Evolutionary conservation across 306 rosid genomes (phyloP).

Genomic region (Rosa lucieae): DNA sequence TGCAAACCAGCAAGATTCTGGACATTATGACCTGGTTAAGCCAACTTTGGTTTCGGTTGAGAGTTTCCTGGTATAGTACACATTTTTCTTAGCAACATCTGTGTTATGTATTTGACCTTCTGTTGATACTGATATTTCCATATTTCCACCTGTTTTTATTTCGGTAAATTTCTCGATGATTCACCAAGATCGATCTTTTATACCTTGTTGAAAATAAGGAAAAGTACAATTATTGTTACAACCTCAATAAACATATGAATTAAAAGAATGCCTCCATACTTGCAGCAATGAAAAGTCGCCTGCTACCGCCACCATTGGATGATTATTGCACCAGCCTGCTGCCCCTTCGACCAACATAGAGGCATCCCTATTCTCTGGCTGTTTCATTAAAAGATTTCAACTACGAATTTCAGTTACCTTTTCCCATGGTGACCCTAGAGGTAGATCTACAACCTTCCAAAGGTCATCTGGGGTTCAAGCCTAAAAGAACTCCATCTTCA

Average conservation of each 20-base stretch:
- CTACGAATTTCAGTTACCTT: neutral
- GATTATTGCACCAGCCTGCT: neutral
- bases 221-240: neutral
- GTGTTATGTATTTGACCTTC: too few species aligned
- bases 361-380: neutral
- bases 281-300: slow-evolving; percentile 13
- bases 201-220: neutral
- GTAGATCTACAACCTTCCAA: neutral
- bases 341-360: slow-evolving; percentile 8
- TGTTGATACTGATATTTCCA: neutral
- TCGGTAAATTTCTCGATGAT: neutral
- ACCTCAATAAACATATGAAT: neutral
- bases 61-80: too few species aligned
- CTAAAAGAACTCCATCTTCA: neutral
- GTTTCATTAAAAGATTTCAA: neutral
- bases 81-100: too few species aligned
- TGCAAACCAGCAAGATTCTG: too few species aligned
- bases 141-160: neutral
- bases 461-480: neutral
- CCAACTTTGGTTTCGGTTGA: too few species aligned
- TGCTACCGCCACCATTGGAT: neutral
- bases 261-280: neutral
- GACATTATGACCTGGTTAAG: too few species aligned
- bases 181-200: neutral
- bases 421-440: neutral